phyloP scores from a whole-genome alignment of 208 protist genomes.

The Crithidia acanthocephali region DNA sequence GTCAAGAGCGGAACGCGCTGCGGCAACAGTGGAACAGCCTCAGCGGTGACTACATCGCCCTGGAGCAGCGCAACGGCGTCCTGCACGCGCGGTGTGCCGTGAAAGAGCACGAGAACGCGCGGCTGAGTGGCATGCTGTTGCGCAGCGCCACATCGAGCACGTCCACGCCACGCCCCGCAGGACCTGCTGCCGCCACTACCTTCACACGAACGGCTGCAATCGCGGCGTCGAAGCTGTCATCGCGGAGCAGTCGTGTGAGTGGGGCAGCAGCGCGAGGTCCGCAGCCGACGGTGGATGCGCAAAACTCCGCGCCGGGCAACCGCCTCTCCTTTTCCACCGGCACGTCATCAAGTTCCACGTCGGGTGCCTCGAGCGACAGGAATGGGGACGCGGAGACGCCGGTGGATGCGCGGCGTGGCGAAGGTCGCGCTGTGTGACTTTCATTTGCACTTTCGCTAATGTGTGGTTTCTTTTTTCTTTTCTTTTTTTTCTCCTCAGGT shows the following conservation, averaged over 20 bases:
- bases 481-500: constrained; percentile 21
- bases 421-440: too few species aligned
- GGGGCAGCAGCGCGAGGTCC: background rate
- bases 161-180: background rate
- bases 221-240: background rate
- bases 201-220: background rate
- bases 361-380: background rate
- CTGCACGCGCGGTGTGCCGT: constrained; percentile 77
- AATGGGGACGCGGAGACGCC: too few species aligned
- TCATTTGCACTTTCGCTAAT: too few species aligned
- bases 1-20: constrained; percentile 63
- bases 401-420: too few species aligned
- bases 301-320: background rate
- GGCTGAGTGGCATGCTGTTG: constrained; percentile 47
- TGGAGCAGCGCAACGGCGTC: constrained; percentile 72
- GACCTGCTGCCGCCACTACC: too few species aligned
- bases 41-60: constrained; percentile 64
- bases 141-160: constrained; percentile 3
- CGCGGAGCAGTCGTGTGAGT: background rate
- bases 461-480: constrained; percentile 9
- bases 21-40: constrained; percentile 52
- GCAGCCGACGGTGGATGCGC: background rate
- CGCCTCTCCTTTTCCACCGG: background rate
- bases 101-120: constrained; percentile 76
- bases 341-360: background rate